phyloP scores from a whole-genome alignment of 257 asterid species.

The Striga asiatica region DNA sequence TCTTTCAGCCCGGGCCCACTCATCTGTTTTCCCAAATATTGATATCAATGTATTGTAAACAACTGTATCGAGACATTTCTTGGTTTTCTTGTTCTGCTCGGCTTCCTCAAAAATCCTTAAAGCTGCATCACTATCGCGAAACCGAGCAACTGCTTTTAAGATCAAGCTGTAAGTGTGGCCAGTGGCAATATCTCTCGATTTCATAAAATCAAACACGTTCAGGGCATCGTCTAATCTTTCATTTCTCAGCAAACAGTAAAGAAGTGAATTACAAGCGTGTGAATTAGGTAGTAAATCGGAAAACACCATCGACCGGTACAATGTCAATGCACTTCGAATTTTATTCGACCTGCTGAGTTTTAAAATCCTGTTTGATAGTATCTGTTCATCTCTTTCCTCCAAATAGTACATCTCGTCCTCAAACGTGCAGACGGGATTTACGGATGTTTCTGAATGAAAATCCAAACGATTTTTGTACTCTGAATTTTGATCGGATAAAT shows the following conservation, averaged over 20 bases:
- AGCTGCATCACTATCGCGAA: slow-evolving; percentile 39
- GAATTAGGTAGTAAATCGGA: slow-evolving; percentile 51
- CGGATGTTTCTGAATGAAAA: neutral
- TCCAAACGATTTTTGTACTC: slow-evolving; percentile 6
- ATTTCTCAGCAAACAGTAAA: slow-evolving; percentile 62
- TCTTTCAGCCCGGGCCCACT: slow-evolving; percentile 50
- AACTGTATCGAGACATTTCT: slow-evolving; percentile 40
- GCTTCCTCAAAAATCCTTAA: slow-evolving; percentile 56
- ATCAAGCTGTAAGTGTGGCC: slow-evolving; percentile 72
- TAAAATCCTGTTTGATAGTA: slow-evolving; percentile 65
- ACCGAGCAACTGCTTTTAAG: slow-evolving; percentile 66
- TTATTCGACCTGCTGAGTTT: slow-evolving; percentile 71
- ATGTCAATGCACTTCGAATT: slow-evolving; percentile 44
- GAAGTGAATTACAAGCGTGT: slow-evolving; percentile 81
- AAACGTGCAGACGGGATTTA: slow-evolving; percentile 10
- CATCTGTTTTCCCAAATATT: slow-evolving; percentile 38
- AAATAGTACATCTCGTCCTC: slow-evolving; percentile 39
- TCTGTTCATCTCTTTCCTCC: slow-evolving; percentile 64
- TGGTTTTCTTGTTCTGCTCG: slow-evolving; percentile 23
- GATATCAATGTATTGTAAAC: slow-evolving; percentile 88
- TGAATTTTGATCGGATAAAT: slow-evolving; percentile 15
- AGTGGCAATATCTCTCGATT: slow-evolving; percentile 29
- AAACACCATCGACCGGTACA: slow-evolving; percentile 61
- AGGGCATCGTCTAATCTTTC: slow-evolving; percentile 55
- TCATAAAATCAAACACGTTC: slow-evolving; percentile 49